Evolutionary conservation across 306 rosid genomes (phyloP).

Genomic region (Macrotyloma uniflorum): DNA sequence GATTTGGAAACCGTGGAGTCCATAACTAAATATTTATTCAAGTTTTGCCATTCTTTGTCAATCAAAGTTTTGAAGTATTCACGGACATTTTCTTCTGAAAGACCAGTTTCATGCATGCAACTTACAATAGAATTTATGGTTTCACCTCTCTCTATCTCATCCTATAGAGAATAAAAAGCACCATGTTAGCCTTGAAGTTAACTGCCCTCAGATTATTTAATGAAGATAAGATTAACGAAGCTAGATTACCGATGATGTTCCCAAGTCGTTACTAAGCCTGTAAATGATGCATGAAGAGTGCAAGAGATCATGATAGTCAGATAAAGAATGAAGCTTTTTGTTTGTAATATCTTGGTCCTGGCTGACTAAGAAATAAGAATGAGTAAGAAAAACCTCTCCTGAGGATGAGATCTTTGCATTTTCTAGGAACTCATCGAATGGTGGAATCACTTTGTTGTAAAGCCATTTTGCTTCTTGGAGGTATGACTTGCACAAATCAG

Average conservation of each 20-base stretch:
- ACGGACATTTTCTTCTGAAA: conserved; percentile 35
- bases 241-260: conserved; percentile 35
- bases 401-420: conserved; percentile 44
- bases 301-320: conserved; percentile 33
- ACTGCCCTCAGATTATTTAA: too few species aligned
- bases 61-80: conserved; percentile 8
- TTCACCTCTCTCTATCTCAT: conserved; percentile 54
- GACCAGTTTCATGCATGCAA: conserved; percentile 7
- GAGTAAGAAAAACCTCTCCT: conserved; percentile 34
- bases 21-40: conserved; percentile 29
- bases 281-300: conserved; percentile 42
- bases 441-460: conserved; percentile 29
- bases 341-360: conserved; percentile 19
- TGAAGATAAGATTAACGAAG: neutral
- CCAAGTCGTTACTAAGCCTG: conserved; percentile 49
- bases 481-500: conserved; percentile 44
- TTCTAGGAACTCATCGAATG: conserved; percentile 46
- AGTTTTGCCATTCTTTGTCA: conserved; percentile 44
- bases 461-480: conserved; percentile 48
- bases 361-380: conserved; percentile 37
- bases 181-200: neutral
- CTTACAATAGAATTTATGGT: conserved; percentile 38
- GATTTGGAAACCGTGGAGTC: conserved; percentile 37
- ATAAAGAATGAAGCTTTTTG: conserved; percentile 27
- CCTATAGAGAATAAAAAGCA: neutral